A percentile compares a stretch with the other conserved stretches of the same genome.
Conservation (phyloP, 1,284 basidiomycete genomes). For the Laetiporus sulphureus region DNA sequence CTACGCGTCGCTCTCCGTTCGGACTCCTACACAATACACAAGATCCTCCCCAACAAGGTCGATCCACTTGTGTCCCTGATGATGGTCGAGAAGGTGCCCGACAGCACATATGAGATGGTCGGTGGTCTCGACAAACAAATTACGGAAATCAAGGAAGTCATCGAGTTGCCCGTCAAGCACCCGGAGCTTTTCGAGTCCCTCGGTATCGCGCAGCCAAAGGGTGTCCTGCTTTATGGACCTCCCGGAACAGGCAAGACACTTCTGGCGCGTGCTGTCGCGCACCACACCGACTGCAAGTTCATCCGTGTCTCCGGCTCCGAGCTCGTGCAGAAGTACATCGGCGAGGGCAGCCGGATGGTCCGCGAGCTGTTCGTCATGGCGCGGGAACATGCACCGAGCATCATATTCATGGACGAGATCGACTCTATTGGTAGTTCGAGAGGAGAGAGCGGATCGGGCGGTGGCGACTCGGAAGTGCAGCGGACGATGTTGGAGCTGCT, state of each 20-base stretch:
- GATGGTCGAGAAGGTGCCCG: constrained; percentile 99
- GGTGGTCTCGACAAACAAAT: constrained; percentile 98
- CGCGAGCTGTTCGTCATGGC: constrained; percentile 99
- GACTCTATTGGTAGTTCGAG: constrained; percentile 95
- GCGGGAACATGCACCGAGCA: constrained; percentile 95
- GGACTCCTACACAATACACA: constrained; percentile 93
- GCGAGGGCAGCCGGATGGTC: constrained; percentile 95
- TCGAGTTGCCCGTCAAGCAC: constrained; percentile 97
- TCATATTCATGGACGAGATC: constrained; percentile 99
- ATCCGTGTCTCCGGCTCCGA: constrained; percentile 95
- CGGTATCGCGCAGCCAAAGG: constrained; percentile 97
- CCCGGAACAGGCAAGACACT: constrained; percentile 97
- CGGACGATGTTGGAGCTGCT: constrained; percentile 96
- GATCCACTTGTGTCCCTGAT: constrained; percentile 94
- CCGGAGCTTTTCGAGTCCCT: constrained; percentile 96
- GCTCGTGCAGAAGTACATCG: constrained; percentile 98
- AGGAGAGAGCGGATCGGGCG: constrained; percentile 84
- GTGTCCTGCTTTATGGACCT: constrained; percentile 92
- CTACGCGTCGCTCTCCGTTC: constrained; percentile 94
- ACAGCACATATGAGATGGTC: constrained; percentile 99
- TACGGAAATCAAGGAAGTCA: constrained; percentile 99
- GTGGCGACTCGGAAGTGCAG: constrained; percentile 96
- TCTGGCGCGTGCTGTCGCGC: constrained; percentile 89
- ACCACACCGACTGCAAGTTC: constrained; percentile 98
- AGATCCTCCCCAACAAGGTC: constrained; percentile 92